Percentiles rank a stretch among this genome's conserved stretches.
These are phyloP conservation scores for Mucor circinelloides DNA, from an alignment of 371 early-diverging fungal species.

Conservation along the genomic window DNA sequence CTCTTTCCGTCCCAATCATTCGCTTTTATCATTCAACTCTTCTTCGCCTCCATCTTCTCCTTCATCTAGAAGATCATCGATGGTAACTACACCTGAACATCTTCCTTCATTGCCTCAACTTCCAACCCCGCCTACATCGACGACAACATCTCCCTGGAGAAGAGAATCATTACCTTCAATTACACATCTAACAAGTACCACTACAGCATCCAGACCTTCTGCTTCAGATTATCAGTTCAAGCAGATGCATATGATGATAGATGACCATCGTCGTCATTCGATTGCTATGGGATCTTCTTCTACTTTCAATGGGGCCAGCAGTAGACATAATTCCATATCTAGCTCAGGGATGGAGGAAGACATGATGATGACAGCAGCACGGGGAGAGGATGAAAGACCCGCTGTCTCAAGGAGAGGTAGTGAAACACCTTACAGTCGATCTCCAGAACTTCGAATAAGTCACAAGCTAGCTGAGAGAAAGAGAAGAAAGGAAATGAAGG, in stretches of 20 bases:
- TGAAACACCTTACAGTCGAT: slow-evolving; percentile 58
- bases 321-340: slow-evolving; percentile 7
- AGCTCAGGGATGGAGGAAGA: background rate
- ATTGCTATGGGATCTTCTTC: slow-evolving; percentile 6
- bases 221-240: slow-evolving; percentile 9
- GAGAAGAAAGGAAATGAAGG: slow-evolving; percentile 80
- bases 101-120: slow-evolving; percentile 9
- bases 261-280: slow-evolving; percentile 20
- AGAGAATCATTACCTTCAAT: slow-evolving; percentile 44
- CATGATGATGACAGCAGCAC: background rate
- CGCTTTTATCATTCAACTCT: slow-evolving; percentile 14
- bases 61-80: slow-evolving; percentile 28
- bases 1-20: slow-evolving; percentile 11
- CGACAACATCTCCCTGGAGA: slow-evolving; percentile 26
- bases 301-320: background rate
- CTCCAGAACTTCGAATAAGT: slow-evolving; percentile 60
- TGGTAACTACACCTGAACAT: slow-evolving; percentile 14
- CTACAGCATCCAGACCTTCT: slow-evolving; percentile 11
- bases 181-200: slow-evolving; percentile 33
- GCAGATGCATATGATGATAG: slow-evolving; percentile 3
- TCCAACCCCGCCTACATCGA: slow-evolving; percentile 16
- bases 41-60: slow-evolving; percentile 40
- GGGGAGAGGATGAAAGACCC: background rate
- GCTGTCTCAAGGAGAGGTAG: background rate
- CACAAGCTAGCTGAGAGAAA: slow-evolving; percentile 83